Evolutionary conservation across 345 rosid species (phyloP).

Genomic region (Murraya koenigii): DNA sequence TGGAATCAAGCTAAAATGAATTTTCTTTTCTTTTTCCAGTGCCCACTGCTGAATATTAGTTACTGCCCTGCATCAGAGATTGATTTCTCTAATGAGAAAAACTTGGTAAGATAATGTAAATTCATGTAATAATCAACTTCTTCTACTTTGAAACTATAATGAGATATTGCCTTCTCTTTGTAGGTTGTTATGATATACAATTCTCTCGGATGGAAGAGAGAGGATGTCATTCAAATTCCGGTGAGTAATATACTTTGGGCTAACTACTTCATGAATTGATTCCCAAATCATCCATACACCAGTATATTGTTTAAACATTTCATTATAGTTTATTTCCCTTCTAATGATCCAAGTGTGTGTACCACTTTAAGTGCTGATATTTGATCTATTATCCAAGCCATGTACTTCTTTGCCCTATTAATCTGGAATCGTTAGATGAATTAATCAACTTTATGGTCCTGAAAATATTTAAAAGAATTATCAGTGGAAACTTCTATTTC

Average conservation of each 20-base stretch:
- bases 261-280: slow-evolving; percentile 1
- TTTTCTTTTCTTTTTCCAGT: slow-evolving; percentile 45
- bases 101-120: slow-evolving; percentile 54
- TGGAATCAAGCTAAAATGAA: slow-evolving; percentile 14
- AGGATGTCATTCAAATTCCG: slow-evolving; percentile 77
- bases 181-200: slow-evolving; percentile 83
- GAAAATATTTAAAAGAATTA: too few relatives aligned
- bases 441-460: too few relatives aligned
- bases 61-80: slow-evolving; percentile 87
- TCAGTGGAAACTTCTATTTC: too few relatives aligned
- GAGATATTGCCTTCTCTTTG: slow-evolving; percentile 21
- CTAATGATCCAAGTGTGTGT: background rate
- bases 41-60: slow-evolving; percentile 92
- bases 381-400: background rate
- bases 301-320: background rate
- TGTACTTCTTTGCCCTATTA: background rate
- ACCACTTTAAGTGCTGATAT: background rate
- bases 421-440: background rate
- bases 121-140: background rate
- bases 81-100: slow-evolving; percentile 53
- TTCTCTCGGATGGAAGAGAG: slow-evolving; percentile 95
- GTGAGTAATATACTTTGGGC: slow-evolving; percentile 42
- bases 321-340: background rate
- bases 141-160: slow-evolving; percentile 19
- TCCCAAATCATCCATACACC: background rate